Conservation (phyloP, 139 green algal species). For the Chlamydomonas incerta region DNA sequence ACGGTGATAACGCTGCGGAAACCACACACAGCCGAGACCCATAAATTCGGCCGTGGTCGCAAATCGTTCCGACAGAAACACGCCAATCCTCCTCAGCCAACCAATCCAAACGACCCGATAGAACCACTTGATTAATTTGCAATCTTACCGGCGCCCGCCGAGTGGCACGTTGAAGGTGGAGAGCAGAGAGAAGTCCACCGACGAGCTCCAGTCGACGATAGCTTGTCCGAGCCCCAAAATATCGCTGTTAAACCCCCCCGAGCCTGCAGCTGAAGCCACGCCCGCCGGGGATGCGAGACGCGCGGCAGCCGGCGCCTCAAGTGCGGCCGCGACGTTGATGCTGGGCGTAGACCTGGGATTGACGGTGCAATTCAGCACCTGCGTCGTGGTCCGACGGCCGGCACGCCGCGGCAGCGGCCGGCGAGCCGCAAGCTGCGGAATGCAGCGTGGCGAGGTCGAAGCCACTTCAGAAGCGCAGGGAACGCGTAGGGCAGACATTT, state of each 20-base stretch:
- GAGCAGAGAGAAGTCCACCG: neutral
- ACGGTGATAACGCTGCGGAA: conserved; percentile 48
- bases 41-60: too few relatives aligned
- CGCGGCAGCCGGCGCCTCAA: neutral
- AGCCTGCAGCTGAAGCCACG: neutral
- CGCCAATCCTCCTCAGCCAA: too few relatives aligned
- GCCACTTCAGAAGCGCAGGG: neutral
- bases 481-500: too few relatives aligned
- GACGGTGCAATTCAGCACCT: neutral
- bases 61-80: too few relatives aligned
- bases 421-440: neutral
- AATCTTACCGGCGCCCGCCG: conserved; percentile 14
- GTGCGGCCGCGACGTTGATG: conserved; percentile 8
- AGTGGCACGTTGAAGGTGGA: conserved; percentile 12
- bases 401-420: too few relatives aligned
- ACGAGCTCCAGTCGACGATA: conserved; percentile 6
- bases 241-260: neutral
- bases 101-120: too few relatives aligned
- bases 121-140: neutral
- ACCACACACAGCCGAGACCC: neutral
- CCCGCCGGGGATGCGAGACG: neutral
- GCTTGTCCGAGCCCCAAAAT: conserved; percentile 25
- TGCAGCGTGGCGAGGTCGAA: neutral
- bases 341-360: neutral
- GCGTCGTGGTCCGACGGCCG: too few relatives aligned